phyloP scores from a whole-genome alignment of 257 asterid species.

The Leptodermis oblonga region DNA sequence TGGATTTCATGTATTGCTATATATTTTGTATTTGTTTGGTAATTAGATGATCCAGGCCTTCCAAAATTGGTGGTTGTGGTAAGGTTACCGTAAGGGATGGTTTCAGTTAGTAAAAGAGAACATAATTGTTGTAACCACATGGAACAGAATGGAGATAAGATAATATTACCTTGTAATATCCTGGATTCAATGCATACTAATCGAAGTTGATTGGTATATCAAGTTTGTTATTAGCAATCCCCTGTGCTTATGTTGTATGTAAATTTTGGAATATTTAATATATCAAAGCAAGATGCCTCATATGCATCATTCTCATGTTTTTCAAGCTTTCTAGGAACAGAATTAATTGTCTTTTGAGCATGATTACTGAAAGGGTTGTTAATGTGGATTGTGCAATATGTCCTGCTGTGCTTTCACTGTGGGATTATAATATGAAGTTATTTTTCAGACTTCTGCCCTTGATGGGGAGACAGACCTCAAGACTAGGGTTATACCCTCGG shows the following conservation, averaged over 20 bases:
- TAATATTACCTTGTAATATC: not conserved
- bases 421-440: slow-evolving; percentile 7
- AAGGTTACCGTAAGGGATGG: no score
- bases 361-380: not conserved
- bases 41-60: not conserved
- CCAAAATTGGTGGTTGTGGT: not conserved
- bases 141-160: not conserved
- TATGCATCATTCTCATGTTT: not conserved
- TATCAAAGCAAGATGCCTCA: not conserved
- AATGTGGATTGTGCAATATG: not conserved
- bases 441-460: slow-evolving; percentile 79
- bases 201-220: not conserved
- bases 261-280: not conserved
- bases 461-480: slow-evolving; percentile 99
- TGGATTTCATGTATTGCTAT: not conserved
- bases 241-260: not conserved
- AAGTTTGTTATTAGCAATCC: not conserved
- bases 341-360: not conserved
- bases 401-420: slow-evolving; percentile 5
- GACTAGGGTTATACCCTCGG: slow-evolving; percentile 84
- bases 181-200: no score
- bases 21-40: not conserved
- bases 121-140: not conserved
- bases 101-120: not conserved
- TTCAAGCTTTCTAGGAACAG: slow-evolving; percentile 5